Evolutionary conservation across 805 yeast species (phyloP), one percentile per base, ranked within the genome.

Genomic region (Wickerhamomyces queroliae): DNA sequence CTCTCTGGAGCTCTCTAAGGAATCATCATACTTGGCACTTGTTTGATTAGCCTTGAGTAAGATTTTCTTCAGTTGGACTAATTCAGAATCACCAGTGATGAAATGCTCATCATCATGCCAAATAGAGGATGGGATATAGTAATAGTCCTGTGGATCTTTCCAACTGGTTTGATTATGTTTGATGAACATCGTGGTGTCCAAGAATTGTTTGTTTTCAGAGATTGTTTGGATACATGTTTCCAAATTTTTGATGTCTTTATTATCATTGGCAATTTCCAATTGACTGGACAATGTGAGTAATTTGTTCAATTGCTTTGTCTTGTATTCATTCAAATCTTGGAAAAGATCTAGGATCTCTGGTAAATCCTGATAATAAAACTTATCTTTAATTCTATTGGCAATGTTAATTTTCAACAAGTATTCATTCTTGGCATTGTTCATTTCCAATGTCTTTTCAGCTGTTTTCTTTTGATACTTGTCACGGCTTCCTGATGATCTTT

Each of bases 91-190:
- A 5, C 72, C 67, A 2, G 78, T 72, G 46, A 82, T 70, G 53
- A 85, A 72, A 26, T 74, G 66, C 47, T 88, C 96, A 61, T 93
- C 97, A 55, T 93, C 99, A 62, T 91, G 98, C 99, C 99, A 93
- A 31, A 93, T 82, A 23, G 89, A 80, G 20, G 95, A 81, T 2
- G 98, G 96, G 46, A 85, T 74, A 53, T 84, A 93, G 48, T 77
- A 71, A 55, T 84, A 87, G 63, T 91, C 98, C 7, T 66, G 67
- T 1, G 97, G 98, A 51, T 89, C 97, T 33, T 69, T 70, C 97
- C 96, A 93, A 13, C 67, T 67, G 16, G 64, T 62, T 20, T 73
- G 45, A 58, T 93, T 93, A 63, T 93, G 99, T 55, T 89, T 89
- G 40, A 89, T 79, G 61, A 80, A 93, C 97, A 93, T 91, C 25